A percentile compares a stretch with the other conserved stretches of the same genome.
These are phyloP conservation scores for Diaporthe helianthi DNA, from an alignment of 2,329 filamentous ascomycete genomes.

Conservation along the genomic window DNA sequence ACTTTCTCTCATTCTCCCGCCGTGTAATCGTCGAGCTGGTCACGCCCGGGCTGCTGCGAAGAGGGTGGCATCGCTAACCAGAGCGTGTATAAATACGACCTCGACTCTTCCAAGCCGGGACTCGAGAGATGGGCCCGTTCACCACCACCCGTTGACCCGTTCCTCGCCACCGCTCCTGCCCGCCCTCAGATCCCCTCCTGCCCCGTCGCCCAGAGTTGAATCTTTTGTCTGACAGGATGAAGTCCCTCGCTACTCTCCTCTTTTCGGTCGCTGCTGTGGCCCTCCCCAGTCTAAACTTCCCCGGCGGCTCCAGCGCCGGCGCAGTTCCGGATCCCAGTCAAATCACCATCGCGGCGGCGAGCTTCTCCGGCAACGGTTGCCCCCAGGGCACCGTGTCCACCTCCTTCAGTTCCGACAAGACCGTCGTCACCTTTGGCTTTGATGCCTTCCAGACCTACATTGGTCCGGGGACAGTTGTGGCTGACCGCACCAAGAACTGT, in stretches of 20 bases:
- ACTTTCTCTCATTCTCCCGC: conserved; percentile 27
- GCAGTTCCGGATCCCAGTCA: conserved; percentile 48
- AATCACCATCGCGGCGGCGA: conserved; percentile 50
- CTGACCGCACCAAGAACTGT: conserved; percentile 55
- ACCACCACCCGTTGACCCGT: conserved; percentile 19
- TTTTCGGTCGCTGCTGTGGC: conserved; percentile 48
- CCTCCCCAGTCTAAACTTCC: conserved; percentile 40
- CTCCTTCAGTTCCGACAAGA: conserved; percentile 51
- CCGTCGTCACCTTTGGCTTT: conserved; percentile 55
- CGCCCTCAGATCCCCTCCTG: conserved; percentile 31
- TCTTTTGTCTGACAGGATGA: conserved; percentile 44
- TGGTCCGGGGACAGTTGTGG: conserved; percentile 47
- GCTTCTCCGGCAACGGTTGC: conserved; percentile 53
- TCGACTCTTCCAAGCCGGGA: not conserved
- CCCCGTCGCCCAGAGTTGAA: conserved; percentile 11
- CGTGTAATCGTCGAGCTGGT: conserved; percentile 19
- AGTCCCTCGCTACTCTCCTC: conserved; percentile 44
- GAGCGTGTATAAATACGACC: conserved; percentile 27
- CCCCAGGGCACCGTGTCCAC: conserved; percentile 52
- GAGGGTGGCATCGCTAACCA: conserved; percentile 20
- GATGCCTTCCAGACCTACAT: conserved; percentile 56
- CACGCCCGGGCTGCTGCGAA: conserved; percentile 21
- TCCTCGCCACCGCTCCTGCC: conserved; percentile 34
- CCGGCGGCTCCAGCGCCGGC: conserved; percentile 36
- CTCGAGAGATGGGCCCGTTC: not conserved